These are phyloP conservation scores for Mortierella polycephala DNA, from an alignment of 371 early-diverging fungal genomes.

Conservation along the genomic window DNA sequence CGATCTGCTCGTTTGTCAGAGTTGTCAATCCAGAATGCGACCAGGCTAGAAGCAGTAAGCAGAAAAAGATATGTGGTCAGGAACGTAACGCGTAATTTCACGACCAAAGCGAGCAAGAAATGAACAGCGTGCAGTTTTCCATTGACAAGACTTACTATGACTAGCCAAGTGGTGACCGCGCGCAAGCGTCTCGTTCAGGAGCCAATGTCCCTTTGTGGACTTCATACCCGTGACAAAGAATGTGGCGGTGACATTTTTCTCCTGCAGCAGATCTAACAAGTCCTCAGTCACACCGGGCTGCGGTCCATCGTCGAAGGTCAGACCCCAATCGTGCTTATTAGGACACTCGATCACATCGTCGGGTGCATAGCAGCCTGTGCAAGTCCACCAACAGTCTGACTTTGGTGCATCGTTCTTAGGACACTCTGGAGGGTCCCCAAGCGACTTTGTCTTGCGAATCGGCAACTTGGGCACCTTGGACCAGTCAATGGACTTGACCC, in stretches of 20 bases:
- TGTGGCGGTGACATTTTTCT: conserved; percentile 47
- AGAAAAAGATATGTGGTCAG: not conserved
- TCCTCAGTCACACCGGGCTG: conserved; percentile 43
- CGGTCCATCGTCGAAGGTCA: conserved; percentile 76
- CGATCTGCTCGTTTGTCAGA: conserved; percentile 67
- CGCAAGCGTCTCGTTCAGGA: conserved; percentile 35
- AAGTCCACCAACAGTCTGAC: conserved; percentile 65
- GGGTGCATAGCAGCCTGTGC: conserved; percentile 59
- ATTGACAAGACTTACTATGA: conserved; percentile 29
- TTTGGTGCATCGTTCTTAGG: conserved; percentile 17
- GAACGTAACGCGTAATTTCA: no score
- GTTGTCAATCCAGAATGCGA: conserved; percentile 72
- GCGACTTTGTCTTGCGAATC: conserved; percentile 16
- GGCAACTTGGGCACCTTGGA: conserved; percentile 52
- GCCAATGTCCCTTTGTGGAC: conserved; percentile 31
- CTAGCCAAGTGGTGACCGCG: conserved; percentile 47
- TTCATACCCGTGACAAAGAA: conserved; percentile 52
- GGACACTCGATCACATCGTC: conserved; percentile 65
- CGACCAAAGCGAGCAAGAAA: no score
- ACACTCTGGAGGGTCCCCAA: conserved; percentile 48
- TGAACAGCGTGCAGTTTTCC: no score
- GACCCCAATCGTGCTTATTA: conserved; percentile 60
- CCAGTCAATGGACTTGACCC: conserved; percentile 44
- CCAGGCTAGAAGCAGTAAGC: conserved; percentile 54
- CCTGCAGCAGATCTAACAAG: conserved; percentile 18